phyloP scores from a whole-genome alignment of 1,139 yeast species.

The Magnusiomyces ingens region DNA sequence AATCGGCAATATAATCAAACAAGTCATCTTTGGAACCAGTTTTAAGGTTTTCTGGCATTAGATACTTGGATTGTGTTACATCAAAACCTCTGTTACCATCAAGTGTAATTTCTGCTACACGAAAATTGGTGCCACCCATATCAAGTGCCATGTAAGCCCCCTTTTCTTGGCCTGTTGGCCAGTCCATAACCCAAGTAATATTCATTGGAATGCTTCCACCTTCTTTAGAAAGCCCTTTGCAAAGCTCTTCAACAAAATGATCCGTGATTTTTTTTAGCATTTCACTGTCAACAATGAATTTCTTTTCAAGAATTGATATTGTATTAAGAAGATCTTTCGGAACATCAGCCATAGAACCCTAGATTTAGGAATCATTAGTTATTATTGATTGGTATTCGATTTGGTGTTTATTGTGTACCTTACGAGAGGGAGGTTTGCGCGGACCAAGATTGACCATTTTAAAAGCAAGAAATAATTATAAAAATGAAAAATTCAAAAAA shows the following conservation, averaged over 20 bases:
- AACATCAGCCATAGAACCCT: slow-evolving; percentile 70
- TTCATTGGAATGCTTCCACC: slow-evolving; percentile 95
- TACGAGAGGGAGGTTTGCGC: slow-evolving; percentile 74
- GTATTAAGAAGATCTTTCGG: slow-evolving; percentile 58
- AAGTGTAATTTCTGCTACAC: slow-evolving; percentile 79
- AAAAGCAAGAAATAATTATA: not conserved
- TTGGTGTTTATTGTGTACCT: slow-evolving; percentile 32
- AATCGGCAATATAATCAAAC: slow-evolving; percentile 81
- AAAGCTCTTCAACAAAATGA: slow-evolving; percentile 66
- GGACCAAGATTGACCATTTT: slow-evolving; percentile 80
- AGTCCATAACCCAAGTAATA: slow-evolving; percentile 93
- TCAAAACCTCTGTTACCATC: slow-evolving; percentile 75
- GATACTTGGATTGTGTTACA: slow-evolving; percentile 73
- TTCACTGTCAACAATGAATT: slow-evolving; percentile 56
- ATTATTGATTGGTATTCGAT: not conserved
- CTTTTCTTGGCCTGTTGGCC: slow-evolving; percentile 83
- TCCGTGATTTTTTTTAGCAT: slow-evolving; percentile 58
- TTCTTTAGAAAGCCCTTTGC: slow-evolving; percentile 56
- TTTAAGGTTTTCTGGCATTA: slow-evolving; percentile 66
- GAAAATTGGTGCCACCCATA: slow-evolving; percentile 89
- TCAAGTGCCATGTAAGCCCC: slow-evolving; percentile 92
- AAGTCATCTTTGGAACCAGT: slow-evolving; percentile 70
- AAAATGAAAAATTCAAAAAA: not conserved
- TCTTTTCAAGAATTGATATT: slow-evolving; percentile 51
- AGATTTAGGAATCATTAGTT: not conserved